These are phyloP conservation scores for Phanerochaete sordida DNA, from an alignment of 768 basidiomycete species.

Conservation along the genomic window DNA sequence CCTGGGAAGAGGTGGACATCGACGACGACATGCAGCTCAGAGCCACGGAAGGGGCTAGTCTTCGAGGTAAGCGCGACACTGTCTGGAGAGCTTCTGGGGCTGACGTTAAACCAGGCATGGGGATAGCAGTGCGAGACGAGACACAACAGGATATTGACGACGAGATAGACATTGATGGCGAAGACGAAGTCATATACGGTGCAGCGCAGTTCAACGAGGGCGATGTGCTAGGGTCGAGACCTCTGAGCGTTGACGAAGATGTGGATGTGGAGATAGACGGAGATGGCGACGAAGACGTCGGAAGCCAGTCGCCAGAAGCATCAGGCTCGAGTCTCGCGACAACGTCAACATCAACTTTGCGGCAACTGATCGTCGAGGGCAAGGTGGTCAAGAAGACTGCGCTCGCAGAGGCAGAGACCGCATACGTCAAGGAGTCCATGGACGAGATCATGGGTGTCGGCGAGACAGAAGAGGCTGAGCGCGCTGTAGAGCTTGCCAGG, in stretches of 20 bases:
- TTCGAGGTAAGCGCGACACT: slow-evolving; percentile 2
- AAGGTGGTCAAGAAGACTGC: slow-evolving; percentile 32
- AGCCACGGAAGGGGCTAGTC: slow-evolving; percentile 32
- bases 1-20: slow-evolving; percentile 32
- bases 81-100: not conserved
- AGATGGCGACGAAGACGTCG: slow-evolving; percentile 41
- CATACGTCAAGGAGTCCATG: slow-evolving; percentile 30
- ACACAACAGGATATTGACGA: slow-evolving; percentile 68
- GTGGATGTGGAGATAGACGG: slow-evolving; percentile 21
- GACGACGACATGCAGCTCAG: slow-evolving; percentile 44
- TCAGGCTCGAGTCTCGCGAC: not conserved
- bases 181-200: slow-evolving; percentile 65
- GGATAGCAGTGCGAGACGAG: slow-evolving; percentile 62
- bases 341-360: slow-evolving; percentile 33
- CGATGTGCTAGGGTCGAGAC: slow-evolving; percentile 47
- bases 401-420: slow-evolving; percentile 15
- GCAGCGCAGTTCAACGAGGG: slow-evolving; percentile 73
- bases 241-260: not conserved
- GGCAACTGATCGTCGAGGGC: slow-evolving; percentile 52
- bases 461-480: slow-evolving; percentile 26
- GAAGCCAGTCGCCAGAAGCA: slow-evolving; percentile 23
- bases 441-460: slow-evolving; percentile 39
- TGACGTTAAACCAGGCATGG: slow-evolving; percentile 47
- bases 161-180: slow-evolving; percentile 78
- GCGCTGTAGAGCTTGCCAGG: slow-evolving; percentile 46